Base-by-base conservation (phyloP, 2,329 filamentous ascomycete species). In the Fusarium xylarioides region DNA sequence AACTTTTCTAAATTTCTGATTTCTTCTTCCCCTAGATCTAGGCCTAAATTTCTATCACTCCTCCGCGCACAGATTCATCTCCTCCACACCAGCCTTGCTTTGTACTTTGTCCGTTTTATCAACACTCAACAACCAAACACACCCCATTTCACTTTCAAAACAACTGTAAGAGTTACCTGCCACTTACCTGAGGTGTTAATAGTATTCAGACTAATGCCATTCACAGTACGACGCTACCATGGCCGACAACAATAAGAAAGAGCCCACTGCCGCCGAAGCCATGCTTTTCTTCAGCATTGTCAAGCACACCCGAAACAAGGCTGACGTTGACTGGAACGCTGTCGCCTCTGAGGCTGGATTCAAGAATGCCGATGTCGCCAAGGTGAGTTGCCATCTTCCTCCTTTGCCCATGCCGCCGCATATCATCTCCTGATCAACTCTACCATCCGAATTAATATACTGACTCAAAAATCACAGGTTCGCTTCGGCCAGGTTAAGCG, bases 401-500 rank as follows among this genome's bases (percentile, higher is more conserved):
- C 30, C n/a, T 54, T 16, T 16, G 32, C 54, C 19, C 10, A 28
- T 50, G 38, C 18, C 21, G 8, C 40, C 9, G 16, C 42, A 23
- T 56, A 52, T 38, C 32, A 32, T 47, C 6, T 55, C 30, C 40
- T 21, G 26, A 28, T 23, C 6, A 23, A 38, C 12, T 30, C 26
- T 35, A 40, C 66, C 47, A 11, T 35, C 37, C 10, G 12, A 28
- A 23, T 35, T 26, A 19, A 6, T 32, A 14, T 60, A 30, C 57
- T 76, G 19, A 75, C 53, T 28, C 3, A 32, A 10, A 43, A 28
- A 7, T 14, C 9, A 2, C 63, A 85, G 81, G 82, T 83, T 43
- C 85, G 87, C 50, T 89, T 85, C 63, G 82, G 84, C 7, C 86
- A 88, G 66, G 83, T 88, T 67, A 87, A 85, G 77, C 80, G 81